Base-by-base conservation (phyloP, 768 basidiomycete species). In the Solioccasus polychromus region DNA sequence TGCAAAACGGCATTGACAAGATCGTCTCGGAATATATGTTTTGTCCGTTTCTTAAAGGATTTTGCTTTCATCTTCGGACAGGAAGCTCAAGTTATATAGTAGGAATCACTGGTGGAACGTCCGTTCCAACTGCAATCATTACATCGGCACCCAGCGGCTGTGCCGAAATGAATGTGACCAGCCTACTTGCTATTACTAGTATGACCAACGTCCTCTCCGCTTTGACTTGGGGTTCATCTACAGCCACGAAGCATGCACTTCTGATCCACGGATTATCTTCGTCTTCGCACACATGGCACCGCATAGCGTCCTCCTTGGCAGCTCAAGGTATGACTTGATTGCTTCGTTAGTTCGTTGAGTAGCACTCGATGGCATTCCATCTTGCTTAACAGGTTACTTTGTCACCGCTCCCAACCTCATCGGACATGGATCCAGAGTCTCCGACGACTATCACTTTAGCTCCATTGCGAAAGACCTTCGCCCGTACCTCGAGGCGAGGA, bases 231-330 rank as follows among this genome's bases (percentile, higher is more conserved):
- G 63, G 63, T 0, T 50, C 50, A 10, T 58, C 61, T 4, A 15
- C 51, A 6, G 30, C 63, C 1, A 50, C 42, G 4, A 62, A 63
- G 17, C 54, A 53, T 2, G 62, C 60, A 11, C 52, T 63, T 3
- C 30, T 63, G 20, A 47, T 64, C 34, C 63, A 64, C n/a, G 62
- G 63, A 7, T 14, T 58, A 2, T 41, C 53, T 18, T 60, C 52
- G 1, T 53, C 58, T 3, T 53, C 58, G 1, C 54, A 51, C 6
- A 42, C 49, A 2, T 59, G 62, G 60, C 48, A 52, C 17, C 40
- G 48, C 11, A 42, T 60, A 2, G 62, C 53, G 2, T 36, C 38
- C 8, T 32, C 52, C 1, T 47, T 60, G 34, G 59, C 35, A 19
- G 29, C 39, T 12, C 46, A 47, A 50, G 58, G 62, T 60, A 35